A percentile compares a stretch with the other conserved stretches of the same genome.
Evolutionary conservation across 2,329 filamentous ascomycete species (phyloP).

Genomic region (Cordyceps tenuipes): DNA sequence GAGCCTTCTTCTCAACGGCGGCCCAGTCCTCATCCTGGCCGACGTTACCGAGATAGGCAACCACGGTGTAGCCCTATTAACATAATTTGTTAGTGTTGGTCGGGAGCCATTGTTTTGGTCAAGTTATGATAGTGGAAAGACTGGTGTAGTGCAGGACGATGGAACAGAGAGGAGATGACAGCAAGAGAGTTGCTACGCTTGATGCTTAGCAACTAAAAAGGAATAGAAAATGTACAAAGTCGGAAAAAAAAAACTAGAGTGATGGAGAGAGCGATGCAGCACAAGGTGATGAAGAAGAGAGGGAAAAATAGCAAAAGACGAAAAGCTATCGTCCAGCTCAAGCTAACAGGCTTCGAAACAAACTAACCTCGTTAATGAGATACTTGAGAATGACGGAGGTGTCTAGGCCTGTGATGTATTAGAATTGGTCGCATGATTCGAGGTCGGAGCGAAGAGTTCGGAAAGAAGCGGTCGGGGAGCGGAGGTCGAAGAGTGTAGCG

Average conservation of each 20-base stretch:
- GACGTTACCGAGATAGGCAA: conserved; percentile 50
- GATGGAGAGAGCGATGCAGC: too few species aligned
- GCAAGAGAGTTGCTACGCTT: too few species aligned
- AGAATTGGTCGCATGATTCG: neutral
- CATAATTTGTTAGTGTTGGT: neutral
- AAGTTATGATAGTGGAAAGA: too few species aligned
- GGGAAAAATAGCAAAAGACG: too few species aligned
- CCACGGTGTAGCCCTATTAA: conserved; percentile 15
- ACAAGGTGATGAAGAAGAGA: too few species aligned
- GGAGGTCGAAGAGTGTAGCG: neutral
- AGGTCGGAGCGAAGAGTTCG: neutral
- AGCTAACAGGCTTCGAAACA: neutral
- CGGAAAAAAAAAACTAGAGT: too few species aligned
- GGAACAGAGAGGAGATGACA: too few species aligned
- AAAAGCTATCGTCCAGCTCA: neutral
- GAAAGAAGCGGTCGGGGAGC: neutral
- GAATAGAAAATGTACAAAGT: too few species aligned
- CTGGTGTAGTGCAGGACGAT: too few species aligned
- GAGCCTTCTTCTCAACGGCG: conserved; percentile 61
- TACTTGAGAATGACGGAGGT: conserved; percentile 34
- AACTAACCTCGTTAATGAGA: conserved; percentile 24
- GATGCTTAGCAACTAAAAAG: too few species aligned
- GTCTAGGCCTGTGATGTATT: conserved; percentile 27
- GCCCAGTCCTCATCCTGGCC: conserved; percentile 65
- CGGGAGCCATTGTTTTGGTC: too few species aligned